These are phyloP conservation scores for Aspergillus steynii DNA, from an alignment of 495 filamentous ascomycete species.

Conservation along the genomic window DNA sequence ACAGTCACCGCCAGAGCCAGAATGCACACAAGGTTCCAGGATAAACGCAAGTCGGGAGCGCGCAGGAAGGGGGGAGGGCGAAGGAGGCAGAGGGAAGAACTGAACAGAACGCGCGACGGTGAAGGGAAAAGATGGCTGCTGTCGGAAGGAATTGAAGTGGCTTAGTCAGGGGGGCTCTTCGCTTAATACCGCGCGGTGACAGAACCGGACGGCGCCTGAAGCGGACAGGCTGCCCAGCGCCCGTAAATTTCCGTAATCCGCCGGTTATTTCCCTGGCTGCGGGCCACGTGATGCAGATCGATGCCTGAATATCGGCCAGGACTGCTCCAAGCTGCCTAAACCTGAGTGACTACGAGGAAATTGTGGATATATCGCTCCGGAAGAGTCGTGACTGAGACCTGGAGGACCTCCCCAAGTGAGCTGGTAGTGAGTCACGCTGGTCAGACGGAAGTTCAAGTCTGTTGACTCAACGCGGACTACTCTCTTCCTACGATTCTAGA, in stretches of 20 bases:
- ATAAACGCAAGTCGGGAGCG: constrained; percentile 20
- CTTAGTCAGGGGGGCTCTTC: constrained; percentile 2
- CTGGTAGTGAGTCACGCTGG: background rate
- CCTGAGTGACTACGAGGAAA: too few species aligned
- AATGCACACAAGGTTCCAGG: constrained; percentile 13
- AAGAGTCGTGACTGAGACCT: background rate
- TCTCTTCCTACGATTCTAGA: background rate
- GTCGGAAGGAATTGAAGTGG: constrained; percentile 11
- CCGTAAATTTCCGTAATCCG: background rate
- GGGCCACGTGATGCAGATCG: background rate
- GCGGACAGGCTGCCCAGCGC: too few species aligned
- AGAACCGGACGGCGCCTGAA: background rate
- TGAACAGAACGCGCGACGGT: constrained; percentile 27
- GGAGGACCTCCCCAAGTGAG: background rate
- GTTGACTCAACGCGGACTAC: background rate
- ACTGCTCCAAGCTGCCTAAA: background rate
- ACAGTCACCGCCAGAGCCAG: constrained; percentile 17
- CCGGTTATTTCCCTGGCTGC: background rate
- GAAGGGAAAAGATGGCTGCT: constrained; percentile 17
- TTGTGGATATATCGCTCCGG: background rate
- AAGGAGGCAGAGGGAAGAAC: constrained; percentile 29
- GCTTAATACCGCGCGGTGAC: background rate
- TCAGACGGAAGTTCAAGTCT: background rate
- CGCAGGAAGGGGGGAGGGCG: constrained; percentile 20
- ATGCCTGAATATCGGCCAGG: background rate